phyloP scores from a whole-genome alignment of 2,329 filamentous ascomycete species.

The Blumeria hordei region DNA sequence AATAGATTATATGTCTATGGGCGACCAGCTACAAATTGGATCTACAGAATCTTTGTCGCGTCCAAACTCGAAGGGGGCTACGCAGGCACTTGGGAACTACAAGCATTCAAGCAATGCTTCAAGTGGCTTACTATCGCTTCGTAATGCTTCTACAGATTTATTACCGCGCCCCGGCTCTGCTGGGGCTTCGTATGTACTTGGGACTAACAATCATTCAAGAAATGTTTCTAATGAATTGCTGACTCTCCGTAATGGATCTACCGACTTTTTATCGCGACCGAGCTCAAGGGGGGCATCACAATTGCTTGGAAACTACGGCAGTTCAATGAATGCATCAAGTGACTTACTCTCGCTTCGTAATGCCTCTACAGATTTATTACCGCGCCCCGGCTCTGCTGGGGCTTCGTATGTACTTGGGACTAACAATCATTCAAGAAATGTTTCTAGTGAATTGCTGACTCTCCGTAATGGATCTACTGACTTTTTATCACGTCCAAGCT shows the following conservation, averaged over 20 bases:
- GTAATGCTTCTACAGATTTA: conserved; percentile 23
- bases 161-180: conserved; percentile 31
- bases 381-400: conserved; percentile 33
- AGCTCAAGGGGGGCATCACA: conserved; percentile 32
- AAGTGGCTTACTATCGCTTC: conserved; percentile 19
- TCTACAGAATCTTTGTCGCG: conserved; percentile 23
- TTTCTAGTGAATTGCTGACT: conserved; percentile 23
- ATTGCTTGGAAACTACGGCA: conserved; percentile 2
- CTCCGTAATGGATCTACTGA: conserved; percentile 24
- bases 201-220: conserved; percentile 15
- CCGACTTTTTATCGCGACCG: conserved; percentile 23
- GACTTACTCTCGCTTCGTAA: conserved; percentile 21
- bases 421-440: conserved; percentile 17
- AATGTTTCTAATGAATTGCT: conserved; percentile 21
- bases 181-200: conserved; percentile 22
- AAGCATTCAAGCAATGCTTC: not conserved
- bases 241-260: conserved; percentile 24
- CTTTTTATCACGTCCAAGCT: conserved; percentile 26
- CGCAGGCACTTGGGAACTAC: conserved; percentile 11
- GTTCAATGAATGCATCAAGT: not conserved
- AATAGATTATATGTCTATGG: conserved; percentile 18
- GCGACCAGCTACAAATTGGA: conserved; percentile 16
- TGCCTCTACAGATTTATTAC: conserved; percentile 23
- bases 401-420: conserved; percentile 18
- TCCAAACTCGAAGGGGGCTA: conserved; percentile 34